Evolutionary conservation across 1,284 basidiomycete species (phyloP), one percentile per base, ranked within the genome.

Genomic region (Rhizoctonia solani): DNA sequence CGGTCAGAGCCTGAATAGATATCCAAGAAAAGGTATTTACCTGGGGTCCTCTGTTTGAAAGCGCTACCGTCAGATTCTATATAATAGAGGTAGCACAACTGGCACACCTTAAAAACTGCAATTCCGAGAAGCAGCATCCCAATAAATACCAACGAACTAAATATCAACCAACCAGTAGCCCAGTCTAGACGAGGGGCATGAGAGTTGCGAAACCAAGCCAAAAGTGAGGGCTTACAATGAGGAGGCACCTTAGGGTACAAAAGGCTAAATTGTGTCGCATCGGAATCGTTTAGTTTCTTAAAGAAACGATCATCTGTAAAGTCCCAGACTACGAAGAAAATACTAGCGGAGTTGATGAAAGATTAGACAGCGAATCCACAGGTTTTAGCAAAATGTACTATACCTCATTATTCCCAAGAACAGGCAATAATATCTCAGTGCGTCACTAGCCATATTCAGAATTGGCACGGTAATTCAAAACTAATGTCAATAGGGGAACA

Each of bases 291-390:
- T 25, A 84, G 82, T 78, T 92, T 92, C 73, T 89, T 88, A 77
- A 92, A 92, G 78, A 91, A 92, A 70, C 88, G 85, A 75, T 92
- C 90, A 74, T 92, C 90, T 55, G 89, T 85, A 30, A 92, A 84
- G 73, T 92, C 90, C 90, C 89, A 92, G 68, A 92, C 80, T 54
- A 87, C 89, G 70, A 87, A 92, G 66, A 92, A 82, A 49, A 87
- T 81, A 72, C 90, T 92, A 54, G 25, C 39, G 46, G 72, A 37
- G 66, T 63, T 55, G 30, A 54, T 44, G 37, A 4, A 61, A 46
- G 47, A 34, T 34, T 68, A 59, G 66, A 34, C 56, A 34, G 25
- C n/a, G 19, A 16, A 21, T 23, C 27, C 23, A 55, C 37, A 32
- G 52, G 37, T 29, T 27, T 37, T 25, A 11, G 55, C 55, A 29